phyloP scores from a whole-genome alignment of 2,329 filamentous ascomycete species.

The Lithohypha guttulata region DNA sequence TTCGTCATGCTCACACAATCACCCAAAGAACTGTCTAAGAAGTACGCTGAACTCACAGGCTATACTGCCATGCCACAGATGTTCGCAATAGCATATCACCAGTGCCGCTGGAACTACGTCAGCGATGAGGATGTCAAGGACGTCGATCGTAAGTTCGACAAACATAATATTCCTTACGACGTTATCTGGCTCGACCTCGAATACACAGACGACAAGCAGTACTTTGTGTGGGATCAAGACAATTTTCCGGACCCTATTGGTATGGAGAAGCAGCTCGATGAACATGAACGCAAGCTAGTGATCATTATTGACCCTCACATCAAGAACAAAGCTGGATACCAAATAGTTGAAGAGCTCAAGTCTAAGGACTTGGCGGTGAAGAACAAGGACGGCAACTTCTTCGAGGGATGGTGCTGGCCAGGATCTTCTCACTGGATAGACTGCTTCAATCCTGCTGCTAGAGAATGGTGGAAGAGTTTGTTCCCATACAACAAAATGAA shows the following conservation, averaged over 20 bases:
- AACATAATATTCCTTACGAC: constrained; percentile 89
- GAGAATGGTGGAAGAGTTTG: constrained; percentile 80
- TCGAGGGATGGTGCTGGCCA: constrained; percentile 98
- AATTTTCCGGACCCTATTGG: constrained; percentile 75
- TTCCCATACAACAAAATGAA: constrained; percentile 85
- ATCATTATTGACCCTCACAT: constrained; percentile 96
- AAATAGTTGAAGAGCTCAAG: constrained; percentile 68
- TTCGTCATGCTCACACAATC: constrained; percentile 91
- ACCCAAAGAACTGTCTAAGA: constrained; percentile 67
- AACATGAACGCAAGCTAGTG: constrained; percentile 79
- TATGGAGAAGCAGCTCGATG: constrained; percentile 81
- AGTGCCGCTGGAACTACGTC: constrained; percentile 98
- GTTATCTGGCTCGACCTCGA: constrained; percentile 99
- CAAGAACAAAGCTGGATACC: constrained; percentile 76
- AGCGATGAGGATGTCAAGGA: constrained; percentile 95
- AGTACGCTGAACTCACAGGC: constrained; percentile 82
- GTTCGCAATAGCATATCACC: constrained; percentile 87
- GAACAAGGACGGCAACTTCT: constrained; percentile 80
- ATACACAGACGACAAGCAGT: constrained; percentile 93
- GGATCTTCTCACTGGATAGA: constrained; percentile 95
- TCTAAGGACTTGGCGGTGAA: constrained; percentile 72
- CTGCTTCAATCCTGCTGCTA: constrained; percentile 83
- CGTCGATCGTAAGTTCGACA: constrained; percentile 92
- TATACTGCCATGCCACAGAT: constrained; percentile 84
- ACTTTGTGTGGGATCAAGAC: constrained; percentile 92